A percentile compares a stretch with the other conserved stretches of the same genome.
These are phyloP conservation scores for Acorus gramineus DNA, from an alignment of 106 monocot species.

Conservation along the genomic window DNA sequence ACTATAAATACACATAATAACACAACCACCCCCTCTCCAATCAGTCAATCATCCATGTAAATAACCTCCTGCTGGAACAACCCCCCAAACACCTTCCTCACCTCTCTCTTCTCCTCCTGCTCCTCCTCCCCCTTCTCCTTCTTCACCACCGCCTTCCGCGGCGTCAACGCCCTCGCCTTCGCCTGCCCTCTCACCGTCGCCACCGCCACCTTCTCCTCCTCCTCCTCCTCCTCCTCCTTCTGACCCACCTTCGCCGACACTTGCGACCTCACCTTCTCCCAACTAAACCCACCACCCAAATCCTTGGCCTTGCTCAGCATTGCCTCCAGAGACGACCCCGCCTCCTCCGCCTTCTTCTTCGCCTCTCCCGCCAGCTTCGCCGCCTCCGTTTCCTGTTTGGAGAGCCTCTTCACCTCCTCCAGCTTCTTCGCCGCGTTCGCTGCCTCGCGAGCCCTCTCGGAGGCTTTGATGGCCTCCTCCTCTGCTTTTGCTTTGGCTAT, in stretches of 20 bases:
- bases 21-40: not conserved
- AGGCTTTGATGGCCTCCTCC: slow-evolving; percentile 46
- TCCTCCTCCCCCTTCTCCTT: slow-evolving; percentile 1
- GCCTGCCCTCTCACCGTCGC: slow-evolving; percentile 65
- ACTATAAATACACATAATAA: not conserved
- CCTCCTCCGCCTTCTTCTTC: slow-evolving; percentile 21
- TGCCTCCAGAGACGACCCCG: slow-evolving; percentile 38
- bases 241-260: slow-evolving; percentile 25
- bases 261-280: slow-evolving; percentile 62
- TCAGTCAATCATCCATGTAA: slow-evolving; percentile 79
- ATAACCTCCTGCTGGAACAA: slow-evolving; percentile 88
- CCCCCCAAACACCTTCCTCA: slow-evolving; percentile 68
- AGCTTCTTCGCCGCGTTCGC: slow-evolving; percentile 35
- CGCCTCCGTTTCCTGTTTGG: slow-evolving; percentile 27
- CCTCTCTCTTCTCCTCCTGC: slow-evolving; percentile 23
- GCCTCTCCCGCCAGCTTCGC: slow-evolving; percentile 19
- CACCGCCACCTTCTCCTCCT: slow-evolving; percentile 23
- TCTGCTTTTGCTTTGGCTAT: slow-evolving; percentile 59
- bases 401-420: slow-evolving; percentile 32
- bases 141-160: slow-evolving; percentile 50
- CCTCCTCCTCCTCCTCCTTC: slow-evolving; percentile 7
- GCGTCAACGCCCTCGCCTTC: slow-evolving; percentile 50
- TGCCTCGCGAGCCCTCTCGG: slow-evolving; percentile 42
- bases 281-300: slow-evolving; percentile 48
- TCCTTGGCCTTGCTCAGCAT: slow-evolving; percentile 39